Conservation (phyloP, 176 grass and related monocot species). For the Hordeum marinum region DNA sequence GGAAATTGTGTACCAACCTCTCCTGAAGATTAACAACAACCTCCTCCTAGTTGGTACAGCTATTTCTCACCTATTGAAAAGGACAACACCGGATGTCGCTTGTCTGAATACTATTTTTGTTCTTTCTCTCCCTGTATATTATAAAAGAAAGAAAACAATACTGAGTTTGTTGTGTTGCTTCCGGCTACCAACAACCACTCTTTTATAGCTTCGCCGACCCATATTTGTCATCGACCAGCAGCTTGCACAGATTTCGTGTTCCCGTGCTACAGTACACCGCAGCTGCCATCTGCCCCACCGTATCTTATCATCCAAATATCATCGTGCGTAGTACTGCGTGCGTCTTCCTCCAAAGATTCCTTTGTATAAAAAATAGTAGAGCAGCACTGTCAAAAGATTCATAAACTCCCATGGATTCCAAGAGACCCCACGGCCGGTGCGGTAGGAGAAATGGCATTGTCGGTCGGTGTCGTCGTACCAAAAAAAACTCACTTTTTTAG, state of each 20-base stretch:
- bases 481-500: not conserved
- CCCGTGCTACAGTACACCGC: not conserved
- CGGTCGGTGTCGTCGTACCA: not conserved
- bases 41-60: not conserved
- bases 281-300: not conserved
- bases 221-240: not conserved
- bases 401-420: not conserved
- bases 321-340: no score
- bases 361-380: no score
- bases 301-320: not conserved
- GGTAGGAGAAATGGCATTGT: not conserved
- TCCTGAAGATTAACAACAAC: not conserved
- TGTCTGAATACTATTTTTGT: not conserved
- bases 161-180: not conserved
- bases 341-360: not conserved
- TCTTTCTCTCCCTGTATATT: not conserved
- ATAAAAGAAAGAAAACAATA: not conserved
- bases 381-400: no score
- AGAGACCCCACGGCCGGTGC: not conserved
- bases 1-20: not conserved
- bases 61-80: not conserved
- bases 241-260: not conserved
- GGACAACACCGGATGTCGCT: not conserved
- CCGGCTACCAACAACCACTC: not conserved
- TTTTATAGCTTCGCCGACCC: no score